These are phyloP conservation scores for Glutinoglossum americanum DNA, from an alignment of 495 filamentous ascomycete genomes.

Conservation along the genomic window DNA sequence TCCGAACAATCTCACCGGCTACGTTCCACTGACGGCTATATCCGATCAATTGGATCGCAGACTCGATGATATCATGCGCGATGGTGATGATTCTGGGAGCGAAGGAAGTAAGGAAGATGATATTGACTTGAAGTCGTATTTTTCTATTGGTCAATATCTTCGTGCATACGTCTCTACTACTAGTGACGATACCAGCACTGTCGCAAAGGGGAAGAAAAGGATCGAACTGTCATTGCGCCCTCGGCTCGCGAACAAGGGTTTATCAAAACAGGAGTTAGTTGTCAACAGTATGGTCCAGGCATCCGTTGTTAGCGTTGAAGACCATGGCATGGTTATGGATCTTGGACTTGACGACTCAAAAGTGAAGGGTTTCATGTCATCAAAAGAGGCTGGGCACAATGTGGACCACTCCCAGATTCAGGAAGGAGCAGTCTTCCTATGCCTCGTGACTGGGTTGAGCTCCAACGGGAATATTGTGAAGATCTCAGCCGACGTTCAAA, in stretches of 20 bases:
- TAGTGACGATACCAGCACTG: slow-evolving; percentile 25
- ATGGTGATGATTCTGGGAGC: slow-evolving; percentile 31
- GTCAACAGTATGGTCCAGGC: slow-evolving; percentile 61
- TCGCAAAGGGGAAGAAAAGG: slow-evolving; percentile 44
- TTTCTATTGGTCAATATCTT: slow-evolving; percentile 72
- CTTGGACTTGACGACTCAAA: slow-evolving; percentile 46
- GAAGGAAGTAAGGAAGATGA: slow-evolving; percentile 32
- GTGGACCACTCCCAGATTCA: slow-evolving; percentile 38
- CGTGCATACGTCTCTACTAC: slow-evolving; percentile 60
- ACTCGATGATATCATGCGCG: slow-evolving; percentile 38
- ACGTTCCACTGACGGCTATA: slow-evolving; percentile 73
- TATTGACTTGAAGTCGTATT: slow-evolving; percentile 48
- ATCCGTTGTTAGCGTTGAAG: slow-evolving; percentile 72
- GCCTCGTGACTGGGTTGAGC: slow-evolving; percentile 53
- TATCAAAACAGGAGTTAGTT: slow-evolving; percentile 47
- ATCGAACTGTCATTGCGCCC: slow-evolving; percentile 75
- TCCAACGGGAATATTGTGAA: slow-evolving; percentile 67
- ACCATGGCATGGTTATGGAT: slow-evolving; percentile 89
- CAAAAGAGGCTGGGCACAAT: slow-evolving; percentile 48
- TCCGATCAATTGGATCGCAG: slow-evolving; percentile 49
- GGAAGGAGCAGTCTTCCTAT: slow-evolving; percentile 67
- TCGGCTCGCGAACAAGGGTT: slow-evolving; percentile 46
- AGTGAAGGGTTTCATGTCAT: slow-evolving; percentile 70
- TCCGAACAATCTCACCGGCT: slow-evolving; percentile 81
- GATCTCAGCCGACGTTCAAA: slow-evolving; percentile 52